Evolutionary conservation across 805 yeast species (phyloP).

Genomic region (Ogataea polymorpha): DNA sequence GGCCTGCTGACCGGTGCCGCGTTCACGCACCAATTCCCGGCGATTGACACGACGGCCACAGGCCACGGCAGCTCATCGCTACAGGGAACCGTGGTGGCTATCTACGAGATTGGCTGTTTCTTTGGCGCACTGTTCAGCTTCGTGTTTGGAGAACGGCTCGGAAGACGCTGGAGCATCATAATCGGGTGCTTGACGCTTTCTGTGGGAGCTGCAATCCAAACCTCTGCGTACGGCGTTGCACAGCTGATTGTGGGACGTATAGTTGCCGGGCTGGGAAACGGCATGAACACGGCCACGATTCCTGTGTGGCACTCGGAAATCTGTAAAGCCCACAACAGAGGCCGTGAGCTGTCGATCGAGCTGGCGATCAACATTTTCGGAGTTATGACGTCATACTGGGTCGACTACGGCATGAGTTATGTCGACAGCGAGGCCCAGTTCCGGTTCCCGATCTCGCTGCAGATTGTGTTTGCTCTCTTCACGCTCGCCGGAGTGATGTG

Average conservation of each 20-base stretch:
- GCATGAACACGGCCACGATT: slow-evolving; percentile 65
- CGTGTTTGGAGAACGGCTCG: slow-evolving; percentile 47
- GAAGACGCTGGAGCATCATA: slow-evolving; percentile 55
- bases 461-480: slow-evolving; percentile 53
- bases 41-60: slow-evolving; percentile 19
- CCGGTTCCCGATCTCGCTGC: slow-evolving; percentile 67
- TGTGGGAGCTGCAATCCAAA: slow-evolving; percentile 57
- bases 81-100: slow-evolving; percentile 48
- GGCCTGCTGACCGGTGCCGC: slow-evolving; percentile 51
- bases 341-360: slow-evolving; percentile 59
- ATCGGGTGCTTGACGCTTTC: slow-evolving; percentile 55
- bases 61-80: slow-evolving; percentile 23
- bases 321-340: slow-evolving; percentile 60
- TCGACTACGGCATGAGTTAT: slow-evolving; percentile 58
- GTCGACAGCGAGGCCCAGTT: slow-evolving; percentile 51
- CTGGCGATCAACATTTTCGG: slow-evolving; percentile 70
- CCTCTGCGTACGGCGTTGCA: slow-evolving; percentile 42
- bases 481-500: slow-evolving; percentile 55
- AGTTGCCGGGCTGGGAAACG: slow-evolving; percentile 68
- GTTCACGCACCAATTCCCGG: slow-evolving; percentile 59
- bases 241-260: slow-evolving; percentile 60
- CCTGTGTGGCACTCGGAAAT: slow-evolving; percentile 76
- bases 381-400: slow-evolving; percentile 57
- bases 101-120: slow-evolving; percentile 48
- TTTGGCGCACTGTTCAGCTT: slow-evolving; percentile 42